These are phyloP conservation scores for Benincasa hispida DNA, from an alignment of 306 rosid genomes.

Conservation along the genomic window DNA sequence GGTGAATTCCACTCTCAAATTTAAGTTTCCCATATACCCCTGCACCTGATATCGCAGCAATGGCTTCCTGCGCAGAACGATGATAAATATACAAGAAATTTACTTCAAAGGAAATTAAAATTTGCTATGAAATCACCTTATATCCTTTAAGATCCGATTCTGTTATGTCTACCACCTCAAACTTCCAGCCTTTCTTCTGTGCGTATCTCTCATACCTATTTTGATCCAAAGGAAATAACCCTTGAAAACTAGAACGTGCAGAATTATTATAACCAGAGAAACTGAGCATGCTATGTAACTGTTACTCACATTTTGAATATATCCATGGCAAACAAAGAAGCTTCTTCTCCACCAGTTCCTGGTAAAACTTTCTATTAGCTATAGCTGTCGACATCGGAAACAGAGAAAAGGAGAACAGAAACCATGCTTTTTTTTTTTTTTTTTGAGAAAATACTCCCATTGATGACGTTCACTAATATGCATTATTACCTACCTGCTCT, in stretches of 20 bases:
- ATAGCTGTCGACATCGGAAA: slow-evolving; percentile 3
- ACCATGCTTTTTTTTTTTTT: neutral
- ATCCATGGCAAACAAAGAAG: slow-evolving; percentile 91
- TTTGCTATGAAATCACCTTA: slow-evolving; percentile 31
- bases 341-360: slow-evolving; percentile 96
- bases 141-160: slow-evolving; percentile 75
- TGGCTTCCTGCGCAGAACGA: slow-evolving; percentile 53
- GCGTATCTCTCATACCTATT: slow-evolving; percentile 79
- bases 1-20: slow-evolving; percentile 93
- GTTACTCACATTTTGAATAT: slow-evolving; percentile 69
- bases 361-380: slow-evolving; percentile 2
- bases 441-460: neutral
- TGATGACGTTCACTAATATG: neutral
- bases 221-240: slow-evolving; percentile 1
- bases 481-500: slow-evolving; percentile 88
- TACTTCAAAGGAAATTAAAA: neutral
- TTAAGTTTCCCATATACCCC: slow-evolving; percentile 78
- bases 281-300: neutral
- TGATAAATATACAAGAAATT: neutral
- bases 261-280: slow-evolving; percentile 9
- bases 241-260: slow-evolving; percentile 5
- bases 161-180: slow-evolving; percentile 66
- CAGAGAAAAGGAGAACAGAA: neutral
- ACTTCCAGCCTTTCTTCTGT: slow-evolving; percentile 67
- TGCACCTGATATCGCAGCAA: slow-evolving; percentile 71